A percentile compares a stretch with the other conserved stretches of the same genome.
Evolutionary conservation across 1,284 basidiomycete genomes (phyloP).

Genomic region (Melampsora allii-populina): DNA sequence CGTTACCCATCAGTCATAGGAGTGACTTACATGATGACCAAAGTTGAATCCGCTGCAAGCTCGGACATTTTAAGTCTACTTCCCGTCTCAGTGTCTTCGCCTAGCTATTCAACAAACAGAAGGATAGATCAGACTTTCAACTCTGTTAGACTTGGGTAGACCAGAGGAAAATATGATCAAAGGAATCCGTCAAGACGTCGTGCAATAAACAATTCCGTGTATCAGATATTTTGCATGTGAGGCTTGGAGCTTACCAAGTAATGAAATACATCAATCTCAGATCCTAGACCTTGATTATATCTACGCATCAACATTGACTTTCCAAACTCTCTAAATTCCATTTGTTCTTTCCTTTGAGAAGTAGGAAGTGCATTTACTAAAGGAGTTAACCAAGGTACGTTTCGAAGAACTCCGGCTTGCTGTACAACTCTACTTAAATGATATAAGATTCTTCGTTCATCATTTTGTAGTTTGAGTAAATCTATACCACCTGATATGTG

Average conservation of each 20-base stretch:
- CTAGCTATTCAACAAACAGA: not conserved
- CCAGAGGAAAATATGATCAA: not conserved
- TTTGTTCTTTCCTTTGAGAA: slow-evolving; percentile 26
- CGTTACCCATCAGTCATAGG: not conserved
- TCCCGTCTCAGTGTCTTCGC: slow-evolving; percentile 31
- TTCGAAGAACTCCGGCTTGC: slow-evolving; percentile 32
- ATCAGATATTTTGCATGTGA: not conserved
- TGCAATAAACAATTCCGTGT: too few relatives aligned
- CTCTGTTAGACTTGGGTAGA: not conserved
- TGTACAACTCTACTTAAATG: slow-evolving; percentile 24
- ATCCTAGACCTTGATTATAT: slow-evolving; percentile 16
- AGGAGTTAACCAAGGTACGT: slow-evolving; percentile 33
- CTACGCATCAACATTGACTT: slow-evolving; percentile 22
- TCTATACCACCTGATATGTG: slow-evolving; percentile 9
- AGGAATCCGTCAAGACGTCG: too few relatives aligned
- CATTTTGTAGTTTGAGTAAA: slow-evolving; percentile 18
- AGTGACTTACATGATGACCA: slow-evolving; percentile 19
- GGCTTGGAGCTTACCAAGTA: slow-evolving; percentile 10
- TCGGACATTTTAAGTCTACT: slow-evolving; percentile 13
- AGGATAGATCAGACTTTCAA: not conserved
- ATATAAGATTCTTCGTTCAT: slow-evolving; percentile 11
- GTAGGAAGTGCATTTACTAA: slow-evolving; percentile 13
- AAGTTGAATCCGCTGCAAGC: slow-evolving; percentile 31
- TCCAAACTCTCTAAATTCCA: slow-evolving; percentile 20
- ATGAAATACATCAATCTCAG: slow-evolving; percentile 31